Evolutionary conservation across 2,329 filamentous ascomycete species (phyloP), one percentile per base, ranked within the genome.

Genomic region (Fusarium sp.): DNA sequence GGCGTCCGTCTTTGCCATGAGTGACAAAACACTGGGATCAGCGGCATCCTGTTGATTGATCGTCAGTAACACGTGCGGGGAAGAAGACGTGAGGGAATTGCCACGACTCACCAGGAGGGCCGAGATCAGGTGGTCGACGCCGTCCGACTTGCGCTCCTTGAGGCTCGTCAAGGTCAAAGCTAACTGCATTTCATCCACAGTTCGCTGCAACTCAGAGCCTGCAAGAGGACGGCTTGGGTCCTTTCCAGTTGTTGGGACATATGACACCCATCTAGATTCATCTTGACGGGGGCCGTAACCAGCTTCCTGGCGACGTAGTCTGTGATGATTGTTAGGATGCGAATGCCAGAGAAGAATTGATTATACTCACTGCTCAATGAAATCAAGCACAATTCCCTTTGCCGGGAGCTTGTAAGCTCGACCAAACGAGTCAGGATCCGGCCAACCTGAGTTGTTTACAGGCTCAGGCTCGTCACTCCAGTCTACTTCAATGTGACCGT

Each of bases 401-500:
- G 89, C 89, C 1, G 88, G 85, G 55, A 94, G 80, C 62, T 87
- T 87, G 77, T 91, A 90, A 22, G 88, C 82, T 28, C 87, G 85
- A n/a, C 91, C 91, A 74, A 88, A 90, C 17, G 87, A 85, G 57
- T 84, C 82, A 10, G 85, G 78, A 59, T 90, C 87, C 55, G 84
- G 85, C 82, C 90, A 89, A 33, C 84, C 85, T 42, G 80, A 80
- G 47, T 87, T 82, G 33, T 86, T 85, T 28, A 86, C 83, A 49
- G 87, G 84, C 21, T 87, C 85, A 17, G 88, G 84, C 33, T 88
- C 85, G 36, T 90, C 86, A 38, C 85, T 80, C 73, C 82, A 84
- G 56, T 90, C 89, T 57, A 94, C 81, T 71, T 94, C 92, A 71
- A 94, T 89, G 73, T 89, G 84, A 39, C 92, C 91, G 62, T 92